Conservation (phyloP, 106 monocot species). For the Xerophyta viscosa region DNA sequence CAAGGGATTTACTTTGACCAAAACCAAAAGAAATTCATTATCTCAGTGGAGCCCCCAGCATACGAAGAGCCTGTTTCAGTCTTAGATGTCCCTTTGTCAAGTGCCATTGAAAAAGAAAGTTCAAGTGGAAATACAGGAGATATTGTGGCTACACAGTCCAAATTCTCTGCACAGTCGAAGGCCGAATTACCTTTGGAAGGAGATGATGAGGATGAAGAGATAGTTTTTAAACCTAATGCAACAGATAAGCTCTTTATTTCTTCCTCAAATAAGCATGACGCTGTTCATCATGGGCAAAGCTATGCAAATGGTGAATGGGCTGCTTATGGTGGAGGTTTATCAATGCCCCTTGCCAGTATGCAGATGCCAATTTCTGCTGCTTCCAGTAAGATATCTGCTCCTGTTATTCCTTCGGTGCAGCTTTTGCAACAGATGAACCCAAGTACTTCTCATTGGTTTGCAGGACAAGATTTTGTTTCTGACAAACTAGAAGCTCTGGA, state of each 20-base stretch:
- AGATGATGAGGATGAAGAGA: slow-evolving; percentile 79
- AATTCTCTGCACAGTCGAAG: slow-evolving; percentile 7
- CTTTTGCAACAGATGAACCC: slow-evolving; percentile 25
- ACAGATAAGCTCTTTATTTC: slow-evolving; percentile 26
- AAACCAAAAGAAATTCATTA: slow-evolving; percentile 50
- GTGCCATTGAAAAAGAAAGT: slow-evolving; percentile 16
- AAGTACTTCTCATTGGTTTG: slow-evolving; percentile 37
- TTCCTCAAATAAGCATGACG: slow-evolving; percentile 22
- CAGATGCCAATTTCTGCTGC: slow-evolving; percentile 19
- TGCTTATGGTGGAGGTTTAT: slow-evolving; percentile 12
- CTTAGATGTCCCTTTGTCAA: slow-evolving; percentile 4
- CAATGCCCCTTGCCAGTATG: slow-evolving; percentile 12
- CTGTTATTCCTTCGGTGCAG: slow-evolving; percentile 2
- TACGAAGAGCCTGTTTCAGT: slow-evolving; percentile 8
- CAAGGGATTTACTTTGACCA: slow-evolving; percentile 60
- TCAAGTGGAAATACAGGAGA: slow-evolving; percentile 17
- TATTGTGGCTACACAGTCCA: slow-evolving; percentile 6
- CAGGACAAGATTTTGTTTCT: slow-evolving; percentile 34
- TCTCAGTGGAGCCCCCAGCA: slow-evolving; percentile 30
- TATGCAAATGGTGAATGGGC: slow-evolving; percentile 13
- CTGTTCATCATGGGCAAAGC: slow-evolving; percentile 16
- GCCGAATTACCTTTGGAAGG: slow-evolving; percentile 21
- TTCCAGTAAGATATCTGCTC: slow-evolving; percentile 6
- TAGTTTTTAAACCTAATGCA: slow-evolving; percentile 76
- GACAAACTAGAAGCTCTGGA: slow-evolving; percentile 34